Conservation (phyloP, 768 basidiomycete genomes). For the Coprinopsis sp. region DNA sequence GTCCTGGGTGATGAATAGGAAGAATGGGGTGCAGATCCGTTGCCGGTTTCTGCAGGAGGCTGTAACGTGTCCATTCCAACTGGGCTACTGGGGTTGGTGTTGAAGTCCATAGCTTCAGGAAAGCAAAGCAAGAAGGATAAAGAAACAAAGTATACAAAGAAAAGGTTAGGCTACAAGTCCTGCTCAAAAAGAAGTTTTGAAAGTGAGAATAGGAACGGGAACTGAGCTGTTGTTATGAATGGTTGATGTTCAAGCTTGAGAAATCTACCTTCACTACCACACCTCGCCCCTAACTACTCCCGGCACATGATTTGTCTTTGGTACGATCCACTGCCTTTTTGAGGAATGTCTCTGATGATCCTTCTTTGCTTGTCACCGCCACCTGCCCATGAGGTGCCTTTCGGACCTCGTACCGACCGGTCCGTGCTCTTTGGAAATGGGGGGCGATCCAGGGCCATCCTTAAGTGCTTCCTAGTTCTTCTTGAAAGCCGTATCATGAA, state of each 20-base stretch:
- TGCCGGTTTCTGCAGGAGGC: neutral
- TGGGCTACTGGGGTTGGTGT: neutral
- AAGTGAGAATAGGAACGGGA: neutral
- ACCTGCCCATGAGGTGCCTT: neutral
- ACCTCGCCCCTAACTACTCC: too few relatives aligned
- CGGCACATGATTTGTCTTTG: too few relatives aligned
- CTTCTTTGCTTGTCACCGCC: too few relatives aligned
- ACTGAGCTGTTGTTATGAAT: conserved; percentile 8
- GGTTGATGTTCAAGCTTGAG: conserved; percentile 10
- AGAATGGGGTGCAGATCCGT: neutral
- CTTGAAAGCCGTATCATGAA: too few relatives aligned
- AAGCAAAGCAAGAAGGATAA: neutral
- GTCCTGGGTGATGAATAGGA: conserved; percentile 6
- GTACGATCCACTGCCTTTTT: too few relatives aligned
- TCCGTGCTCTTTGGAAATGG: too few relatives aligned
- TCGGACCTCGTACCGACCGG: neutral
- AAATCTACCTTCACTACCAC: too few relatives aligned
- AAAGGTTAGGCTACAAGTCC: neutral
- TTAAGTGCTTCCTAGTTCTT: too few relatives aligned
- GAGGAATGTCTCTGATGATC: too few relatives aligned
- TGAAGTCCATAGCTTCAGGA: neutral
- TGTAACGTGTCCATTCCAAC: neutral
- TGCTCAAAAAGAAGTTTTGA: neutral
- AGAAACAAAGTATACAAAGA: neutral
- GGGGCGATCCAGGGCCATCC: too few relatives aligned